Evolutionary conservation across 2,329 filamentous ascomycete species (phyloP).

Genomic region (Colletotrichum lindemuthianum): DNA sequence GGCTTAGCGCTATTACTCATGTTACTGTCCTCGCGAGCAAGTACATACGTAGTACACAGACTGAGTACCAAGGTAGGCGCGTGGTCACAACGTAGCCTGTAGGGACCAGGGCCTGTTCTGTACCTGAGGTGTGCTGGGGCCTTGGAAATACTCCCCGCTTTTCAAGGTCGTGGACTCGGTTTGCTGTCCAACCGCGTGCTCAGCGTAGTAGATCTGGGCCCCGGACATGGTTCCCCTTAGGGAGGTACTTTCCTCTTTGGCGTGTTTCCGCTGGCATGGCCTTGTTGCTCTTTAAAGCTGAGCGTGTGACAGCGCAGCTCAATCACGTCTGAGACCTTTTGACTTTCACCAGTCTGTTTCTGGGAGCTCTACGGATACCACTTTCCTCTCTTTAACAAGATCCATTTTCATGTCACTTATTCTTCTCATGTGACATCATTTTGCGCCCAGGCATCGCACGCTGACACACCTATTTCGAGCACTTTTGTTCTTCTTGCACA

Average conservation of each 20-base stretch:
- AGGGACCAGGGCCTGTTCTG: slow-evolving; percentile 13
- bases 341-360: not conserved
- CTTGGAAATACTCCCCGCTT: slow-evolving; percentile 2
- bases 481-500: not conserved
- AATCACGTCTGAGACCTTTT: slow-evolving; percentile 1
- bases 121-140: not conserved
- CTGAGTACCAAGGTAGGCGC: too few species aligned
- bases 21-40: too few species aligned
- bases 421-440: slow-evolving; percentile 36
- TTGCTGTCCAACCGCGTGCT: slow-evolving; percentile 27
- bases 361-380: slow-evolving; percentile 12
- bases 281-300: slow-evolving; percentile 7
- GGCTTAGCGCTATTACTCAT: slow-evolving; percentile 4
- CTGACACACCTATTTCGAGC: slow-evolving; percentile 25
- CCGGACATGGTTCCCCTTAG: too few species aligned
- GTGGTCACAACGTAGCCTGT: too few species aligned
- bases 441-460: slow-evolving; percentile 27
- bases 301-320: slow-evolving; percentile 12
- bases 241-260: too few species aligned
- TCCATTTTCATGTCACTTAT: slow-evolving; percentile 8
- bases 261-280: slow-evolving; percentile 1
- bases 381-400: slow-evolving; percentile 10
- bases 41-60: too few species aligned
- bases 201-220: not conserved
- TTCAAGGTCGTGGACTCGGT: slow-evolving; percentile 7